Evolutionary conservation across 805 yeast genomes (phyloP).

Genomic region (Babjeviella inositovora): DNA sequence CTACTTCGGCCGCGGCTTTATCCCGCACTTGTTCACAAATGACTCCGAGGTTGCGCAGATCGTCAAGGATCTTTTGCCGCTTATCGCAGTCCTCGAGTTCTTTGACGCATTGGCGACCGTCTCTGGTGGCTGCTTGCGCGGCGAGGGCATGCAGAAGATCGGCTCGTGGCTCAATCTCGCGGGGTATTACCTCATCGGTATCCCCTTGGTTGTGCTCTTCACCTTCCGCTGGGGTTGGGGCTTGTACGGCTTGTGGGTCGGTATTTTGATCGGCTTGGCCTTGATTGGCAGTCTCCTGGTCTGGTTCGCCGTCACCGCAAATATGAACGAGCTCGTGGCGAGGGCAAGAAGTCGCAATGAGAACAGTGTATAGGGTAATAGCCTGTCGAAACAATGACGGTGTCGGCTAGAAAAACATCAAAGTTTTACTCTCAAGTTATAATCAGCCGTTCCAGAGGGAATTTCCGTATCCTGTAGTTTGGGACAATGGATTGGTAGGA

Average conservation of each 20-base stretch:
- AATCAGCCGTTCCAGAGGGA: too few relatives aligned
- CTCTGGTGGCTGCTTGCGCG: conserved; percentile 63
- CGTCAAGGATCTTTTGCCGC: conserved; percentile 36
- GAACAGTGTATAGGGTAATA: too few relatives aligned
- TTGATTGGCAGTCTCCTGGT: too few relatives aligned
- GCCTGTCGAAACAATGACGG: too few relatives aligned
- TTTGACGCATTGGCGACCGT: conserved; percentile 57
- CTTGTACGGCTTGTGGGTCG: conserved; percentile 51
- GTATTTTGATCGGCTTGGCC: conserved; percentile 34
- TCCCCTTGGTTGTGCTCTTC: conserved; percentile 40
- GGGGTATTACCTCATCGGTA: conserved; percentile 44
- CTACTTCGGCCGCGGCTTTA: too few relatives aligned
- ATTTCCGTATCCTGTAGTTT: too few relatives aligned
- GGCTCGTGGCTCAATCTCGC: conserved; percentile 43
- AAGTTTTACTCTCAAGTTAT: too few relatives aligned
- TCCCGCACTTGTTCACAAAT: conserved; percentile 44
- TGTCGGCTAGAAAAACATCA: too few relatives aligned
- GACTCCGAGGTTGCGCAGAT: conserved; percentile 38
- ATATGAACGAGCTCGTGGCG: too few relatives aligned
- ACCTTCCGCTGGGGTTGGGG: conserved; percentile 33
- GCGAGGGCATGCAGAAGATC: conserved; percentile 58
- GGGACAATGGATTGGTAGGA: too few relatives aligned
- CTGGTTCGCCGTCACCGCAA: too few relatives aligned
- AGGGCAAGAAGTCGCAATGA: too few relatives aligned
- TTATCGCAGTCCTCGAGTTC: conserved; percentile 54